These are phyloP conservation scores for Leccinellum luteum DNA, from an alignment of 768 basidiomycete genomes.

Conservation along the genomic window DNA sequence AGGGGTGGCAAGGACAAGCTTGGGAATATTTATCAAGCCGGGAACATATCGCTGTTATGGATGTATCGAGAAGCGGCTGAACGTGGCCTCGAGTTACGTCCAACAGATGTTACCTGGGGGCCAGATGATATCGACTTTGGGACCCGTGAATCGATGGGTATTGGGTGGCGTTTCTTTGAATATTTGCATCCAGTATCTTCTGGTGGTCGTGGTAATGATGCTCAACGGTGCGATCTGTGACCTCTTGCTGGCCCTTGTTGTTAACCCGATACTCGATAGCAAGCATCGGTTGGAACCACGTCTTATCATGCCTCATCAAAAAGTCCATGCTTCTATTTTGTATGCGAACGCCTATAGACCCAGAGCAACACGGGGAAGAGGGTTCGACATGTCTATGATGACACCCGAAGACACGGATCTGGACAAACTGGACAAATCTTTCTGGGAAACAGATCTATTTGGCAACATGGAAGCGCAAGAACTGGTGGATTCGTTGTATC, in stretches of 20 bases:
- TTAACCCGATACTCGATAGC: not conserved
- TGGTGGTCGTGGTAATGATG: not conserved
- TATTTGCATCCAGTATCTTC: conserved; percentile 5
- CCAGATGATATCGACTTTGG: conserved; percentile 17
- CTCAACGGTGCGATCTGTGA: not conserved
- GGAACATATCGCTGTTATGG: not conserved
- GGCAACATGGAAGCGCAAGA: conserved; percentile 1
- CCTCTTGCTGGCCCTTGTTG: not conserved
- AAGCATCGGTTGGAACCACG: not conserved
- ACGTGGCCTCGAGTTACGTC: conserved; percentile 6
- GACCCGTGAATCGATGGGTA: conserved; percentile 10
- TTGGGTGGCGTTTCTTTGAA: conserved; percentile 4
- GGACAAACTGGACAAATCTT: not conserved
- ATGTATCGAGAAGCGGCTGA: not conserved
- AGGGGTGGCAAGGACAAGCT: conserved; percentile 12
- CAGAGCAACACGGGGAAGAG: not conserved
- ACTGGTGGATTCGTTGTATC: not conserved
- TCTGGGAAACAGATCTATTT: conserved; percentile 14
- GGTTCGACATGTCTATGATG: not conserved
- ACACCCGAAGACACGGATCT: not conserved
- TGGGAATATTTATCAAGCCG: not conserved
- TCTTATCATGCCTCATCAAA: not conserved
- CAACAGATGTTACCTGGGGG: conserved; percentile 14
- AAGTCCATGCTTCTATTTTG: not conserved
- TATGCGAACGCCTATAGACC: not conserved